These are phyloP conservation scores for Cornus controversa DNA, from an alignment of 148 eudicot species.

Conservation along the genomic window DNA sequence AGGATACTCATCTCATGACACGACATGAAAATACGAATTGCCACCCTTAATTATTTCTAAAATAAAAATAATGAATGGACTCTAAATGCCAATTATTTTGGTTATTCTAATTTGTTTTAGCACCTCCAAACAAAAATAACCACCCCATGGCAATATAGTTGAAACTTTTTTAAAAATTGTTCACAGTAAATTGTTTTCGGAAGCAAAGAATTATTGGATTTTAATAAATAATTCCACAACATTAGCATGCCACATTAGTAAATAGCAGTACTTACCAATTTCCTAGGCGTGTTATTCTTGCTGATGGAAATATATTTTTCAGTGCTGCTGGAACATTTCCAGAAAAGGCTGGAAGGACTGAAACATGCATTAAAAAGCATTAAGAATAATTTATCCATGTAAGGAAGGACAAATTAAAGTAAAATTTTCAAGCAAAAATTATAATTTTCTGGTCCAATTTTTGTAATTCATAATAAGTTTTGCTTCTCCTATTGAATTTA, in stretches of 20 bases:
- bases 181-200: neutral
- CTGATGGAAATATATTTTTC: conserved; percentile 39
- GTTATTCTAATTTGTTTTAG: neutral
- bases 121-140: too few species aligned
- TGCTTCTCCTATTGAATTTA: neutral
- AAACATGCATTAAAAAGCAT: neutral
- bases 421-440: neutral
- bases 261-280: conserved; percentile 34
- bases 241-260: neutral
- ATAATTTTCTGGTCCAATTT: neutral
- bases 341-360: conserved; percentile 63
- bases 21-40: too few species aligned
- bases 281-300: conserved; percentile 41
- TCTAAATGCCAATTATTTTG: neutral
- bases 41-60: too few species aligned
- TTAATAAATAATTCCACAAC: neutral
- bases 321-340: conserved; percentile 61
- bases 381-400: neutral
- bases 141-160: too few species aligned
- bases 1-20: too few species aligned
- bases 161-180: too few species aligned
- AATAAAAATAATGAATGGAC: neutral
- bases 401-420: neutral
- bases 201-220: too few species aligned
- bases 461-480: too few species aligned